Base-by-base conservation (phyloP, 163 green algal genomes). In the Volvox carteri region DNA sequence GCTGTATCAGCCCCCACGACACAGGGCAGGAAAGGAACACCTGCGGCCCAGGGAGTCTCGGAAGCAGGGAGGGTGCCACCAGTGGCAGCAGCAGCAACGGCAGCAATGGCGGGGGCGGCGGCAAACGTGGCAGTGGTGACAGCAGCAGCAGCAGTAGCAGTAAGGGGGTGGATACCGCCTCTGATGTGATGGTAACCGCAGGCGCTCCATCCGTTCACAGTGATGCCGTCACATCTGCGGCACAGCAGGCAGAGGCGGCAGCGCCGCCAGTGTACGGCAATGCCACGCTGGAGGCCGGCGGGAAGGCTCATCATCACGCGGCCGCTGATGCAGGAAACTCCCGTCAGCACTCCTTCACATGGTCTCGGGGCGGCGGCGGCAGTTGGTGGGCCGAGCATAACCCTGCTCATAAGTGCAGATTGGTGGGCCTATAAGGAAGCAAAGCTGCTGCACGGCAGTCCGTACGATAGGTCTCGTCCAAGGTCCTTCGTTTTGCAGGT, bases 401-500 rank as follows among this genome's bases (percentile, higher is more conserved):
- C 86, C 1, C 83, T 93, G 7, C 54, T 74, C 30, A 44, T 93
- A 21, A 90, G 80, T 4, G 58, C 86, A 0, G 90, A 93, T 42
- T 68, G 84, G 11, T 92, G 89, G 84, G 70, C 79, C 21, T 92
- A 88, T 41, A 33, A 41, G 52, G 50, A 79, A 4, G 67, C 67
- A 7, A 46, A n/a, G n/a, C n/a, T 0, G 19, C 68, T 46, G n/a
- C 68, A 67, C 0, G 62, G 65, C 19, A 83, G 78, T 33, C 1
- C 78, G 68, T 87, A 83, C 76, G 58, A 35, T 19, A n/a, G 44
- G 67, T 50, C 72, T 0, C 73, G 73, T 0, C 65, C 58, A 8
- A 78, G 90, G 21, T 90, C 86, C 18, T 75, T 92, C 28, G 87
- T 94, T 37, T 41, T 94, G 46, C 92, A 94, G 77, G 86, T 92